These are phyloP conservation scores for Piloderma croceum DNA, from an alignment of 768 basidiomycete genomes.

Conservation along the genomic window DNA sequence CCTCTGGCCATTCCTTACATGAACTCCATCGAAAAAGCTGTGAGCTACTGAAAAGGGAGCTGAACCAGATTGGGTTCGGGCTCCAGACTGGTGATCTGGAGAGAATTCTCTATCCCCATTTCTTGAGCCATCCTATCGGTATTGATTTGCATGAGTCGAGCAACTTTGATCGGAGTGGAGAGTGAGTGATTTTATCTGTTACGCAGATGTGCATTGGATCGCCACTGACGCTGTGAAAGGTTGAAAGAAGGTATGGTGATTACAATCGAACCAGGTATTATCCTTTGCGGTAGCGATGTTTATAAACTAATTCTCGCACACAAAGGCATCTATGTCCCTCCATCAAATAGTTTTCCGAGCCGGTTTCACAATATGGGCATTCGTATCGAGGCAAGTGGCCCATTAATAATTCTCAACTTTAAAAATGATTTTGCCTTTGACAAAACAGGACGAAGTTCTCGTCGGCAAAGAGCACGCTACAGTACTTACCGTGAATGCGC, in stretches of 20 bases:
- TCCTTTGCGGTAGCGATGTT: no score
- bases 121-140: conserved; percentile 86
- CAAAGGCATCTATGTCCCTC: conserved; percentile 83
- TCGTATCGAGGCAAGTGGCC: conserved; percentile 67
- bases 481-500: conserved; percentile 66
- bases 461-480: conserved; percentile 55
- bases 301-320: no score
- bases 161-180: conserved; percentile 47
- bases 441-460: conserved; percentile 75
- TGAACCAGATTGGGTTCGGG: conserved; percentile 51
- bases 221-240: conserved; percentile 30
- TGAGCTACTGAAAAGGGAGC: conserved; percentile 59
- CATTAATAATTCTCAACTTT: conserved; percentile 3
- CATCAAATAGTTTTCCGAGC: conserved; percentile 69
- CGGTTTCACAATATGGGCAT: conserved; percentile 89
- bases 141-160: conserved; percentile 88
- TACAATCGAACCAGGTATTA: conserved; percentile 87
- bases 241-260: conserved; percentile 84
- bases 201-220: not conserved
- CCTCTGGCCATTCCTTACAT: conserved; percentile 53
- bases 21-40: conserved; percentile 76
- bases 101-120: conserved; percentile 83
- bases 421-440: conserved; percentile 6
- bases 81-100: conserved; percentile 52
- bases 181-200: conserved; percentile 33